Evolutionary conservation across 2,329 filamentous ascomycete genomes (phyloP).

Genomic region (Botrytis elliptica): DNA sequence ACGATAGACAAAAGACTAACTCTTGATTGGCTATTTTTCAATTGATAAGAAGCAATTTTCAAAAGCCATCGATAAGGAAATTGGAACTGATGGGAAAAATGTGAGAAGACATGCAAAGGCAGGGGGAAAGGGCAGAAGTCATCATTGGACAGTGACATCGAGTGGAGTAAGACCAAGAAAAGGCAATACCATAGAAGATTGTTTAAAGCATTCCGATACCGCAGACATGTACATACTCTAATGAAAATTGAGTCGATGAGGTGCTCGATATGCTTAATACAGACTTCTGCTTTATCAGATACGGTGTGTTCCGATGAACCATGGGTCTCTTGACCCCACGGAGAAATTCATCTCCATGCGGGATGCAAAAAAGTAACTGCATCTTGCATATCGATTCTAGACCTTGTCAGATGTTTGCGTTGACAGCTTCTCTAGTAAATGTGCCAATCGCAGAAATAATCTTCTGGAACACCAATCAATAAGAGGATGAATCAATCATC

Average conservation of each 20-base stretch:
- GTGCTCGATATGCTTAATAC: background rate
- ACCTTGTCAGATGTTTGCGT: background rate
- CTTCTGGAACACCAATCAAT: background rate
- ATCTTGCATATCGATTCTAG: conserved; percentile 6
- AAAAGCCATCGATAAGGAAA: conserved; percentile 15
- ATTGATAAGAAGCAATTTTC: conserved; percentile 1
- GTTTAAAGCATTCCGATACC: conserved; percentile 2
- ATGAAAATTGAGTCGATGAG: background rate
- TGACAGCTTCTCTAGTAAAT: background rate
- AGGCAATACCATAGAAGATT: background rate
- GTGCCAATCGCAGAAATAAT: background rate
- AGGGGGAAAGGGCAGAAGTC: background rate
- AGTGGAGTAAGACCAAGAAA: background rate
- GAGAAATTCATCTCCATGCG: background rate
- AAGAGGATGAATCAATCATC: background rate
- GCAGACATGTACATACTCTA: background rate
- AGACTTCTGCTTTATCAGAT: conserved; percentile 1
- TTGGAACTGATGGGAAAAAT: background rate
- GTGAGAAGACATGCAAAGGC: background rate
- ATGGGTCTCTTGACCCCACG: background rate
- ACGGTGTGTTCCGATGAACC: background rate
- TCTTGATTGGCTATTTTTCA: conserved; percentile 6
- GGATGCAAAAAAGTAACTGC: background rate
- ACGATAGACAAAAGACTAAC: background rate
- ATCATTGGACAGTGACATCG: background rate